Evolutionary conservation across 495 filamentous ascomycete genomes (phyloP).

Genomic region (Recurvomyces mirabilis): DNA sequence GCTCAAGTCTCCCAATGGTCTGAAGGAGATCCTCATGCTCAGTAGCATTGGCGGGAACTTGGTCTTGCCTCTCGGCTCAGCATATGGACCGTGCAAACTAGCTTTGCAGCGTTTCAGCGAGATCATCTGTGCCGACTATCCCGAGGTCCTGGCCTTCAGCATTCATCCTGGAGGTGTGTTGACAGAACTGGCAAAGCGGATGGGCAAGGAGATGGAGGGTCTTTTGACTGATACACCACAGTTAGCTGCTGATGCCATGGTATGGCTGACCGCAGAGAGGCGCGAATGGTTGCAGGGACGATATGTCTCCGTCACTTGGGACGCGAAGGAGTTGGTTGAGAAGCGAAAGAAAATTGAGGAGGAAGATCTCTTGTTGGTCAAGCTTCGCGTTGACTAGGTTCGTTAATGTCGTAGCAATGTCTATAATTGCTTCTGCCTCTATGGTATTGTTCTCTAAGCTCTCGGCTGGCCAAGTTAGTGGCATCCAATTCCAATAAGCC

Average conservation of each 20-base stretch:
- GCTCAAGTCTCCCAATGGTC: slow-evolving; percentile 15
- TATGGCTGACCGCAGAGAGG: slow-evolving; percentile 14
- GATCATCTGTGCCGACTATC: slow-evolving; percentile 36
- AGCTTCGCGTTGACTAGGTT: neutral
- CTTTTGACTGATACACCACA: slow-evolving; percentile 27
- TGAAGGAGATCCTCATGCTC: slow-evolving; percentile 40
- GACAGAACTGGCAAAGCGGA: slow-evolving; percentile 33
- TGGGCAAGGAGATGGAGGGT: slow-evolving; percentile 3
- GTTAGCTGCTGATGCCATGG: slow-evolving; percentile 30
- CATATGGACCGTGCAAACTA: slow-evolving; percentile 39
- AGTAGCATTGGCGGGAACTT: slow-evolving; percentile 35
- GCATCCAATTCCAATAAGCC: too few species aligned
- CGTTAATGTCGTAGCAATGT: too few species aligned
- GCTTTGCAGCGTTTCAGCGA: slow-evolving; percentile 41
- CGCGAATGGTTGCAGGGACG: slow-evolving; percentile 20
- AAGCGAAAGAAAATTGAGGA: slow-evolving; percentile 13
- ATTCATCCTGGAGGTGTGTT: slow-evolving; percentile 42
- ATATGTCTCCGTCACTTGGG: slow-evolving; percentile 16
- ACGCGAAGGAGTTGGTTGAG: slow-evolving; percentile 13
- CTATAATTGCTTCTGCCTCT: too few species aligned
- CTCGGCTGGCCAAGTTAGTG: neutral
- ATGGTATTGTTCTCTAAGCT: too few species aligned
- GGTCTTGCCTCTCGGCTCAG: slow-evolving; percentile 24
- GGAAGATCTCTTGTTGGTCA: slow-evolving; percentile 14
- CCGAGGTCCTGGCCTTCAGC: slow-evolving; percentile 33